Percentiles rank a stretch among this genome's conserved stretches.
Conservation (phyloP, 2,329 filamentous ascomycete genomes). For the Blastomyces percursus region DNA sequence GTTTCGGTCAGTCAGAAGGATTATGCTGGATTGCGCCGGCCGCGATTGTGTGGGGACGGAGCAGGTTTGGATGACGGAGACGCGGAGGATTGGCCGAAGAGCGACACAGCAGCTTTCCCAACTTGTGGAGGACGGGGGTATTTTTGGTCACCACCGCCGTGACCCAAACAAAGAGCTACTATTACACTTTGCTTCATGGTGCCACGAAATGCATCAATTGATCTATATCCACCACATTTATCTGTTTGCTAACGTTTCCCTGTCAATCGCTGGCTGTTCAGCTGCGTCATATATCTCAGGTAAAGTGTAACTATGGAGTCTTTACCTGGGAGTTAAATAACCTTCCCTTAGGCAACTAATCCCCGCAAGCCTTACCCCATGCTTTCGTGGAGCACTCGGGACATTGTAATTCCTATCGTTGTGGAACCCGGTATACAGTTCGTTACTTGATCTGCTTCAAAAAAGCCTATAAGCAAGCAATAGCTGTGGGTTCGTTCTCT, state of each 20-base stretch:
- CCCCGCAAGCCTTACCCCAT: not conserved
- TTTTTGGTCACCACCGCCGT: not conserved
- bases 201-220: no score
- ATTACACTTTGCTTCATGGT: no score
- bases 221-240: no score
- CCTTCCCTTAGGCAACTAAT: not conserved
- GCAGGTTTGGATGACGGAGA: not conserved
- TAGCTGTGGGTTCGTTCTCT: not conserved
- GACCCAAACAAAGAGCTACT: no score
- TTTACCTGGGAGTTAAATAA: not conserved
- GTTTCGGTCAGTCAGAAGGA: no score
- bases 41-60: not conserved
- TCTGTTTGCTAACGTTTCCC: no score
- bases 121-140: no score
- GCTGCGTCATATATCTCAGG: not conserved
- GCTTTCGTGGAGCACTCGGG: not conserved
- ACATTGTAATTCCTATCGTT: not conserved
- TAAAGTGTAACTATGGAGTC: not conserved
- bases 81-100: not conserved
- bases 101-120: no score
- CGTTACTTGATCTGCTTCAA: not conserved
- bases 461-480: not conserved
- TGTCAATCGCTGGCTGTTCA: not conserved
- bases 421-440: not conserved
- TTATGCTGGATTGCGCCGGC: not conserved